Evolutionary conservation across 345 rosid genomes (phyloP), one percentile per base, ranked within the genome.

Genomic region (Eutrema japonicum): DNA sequence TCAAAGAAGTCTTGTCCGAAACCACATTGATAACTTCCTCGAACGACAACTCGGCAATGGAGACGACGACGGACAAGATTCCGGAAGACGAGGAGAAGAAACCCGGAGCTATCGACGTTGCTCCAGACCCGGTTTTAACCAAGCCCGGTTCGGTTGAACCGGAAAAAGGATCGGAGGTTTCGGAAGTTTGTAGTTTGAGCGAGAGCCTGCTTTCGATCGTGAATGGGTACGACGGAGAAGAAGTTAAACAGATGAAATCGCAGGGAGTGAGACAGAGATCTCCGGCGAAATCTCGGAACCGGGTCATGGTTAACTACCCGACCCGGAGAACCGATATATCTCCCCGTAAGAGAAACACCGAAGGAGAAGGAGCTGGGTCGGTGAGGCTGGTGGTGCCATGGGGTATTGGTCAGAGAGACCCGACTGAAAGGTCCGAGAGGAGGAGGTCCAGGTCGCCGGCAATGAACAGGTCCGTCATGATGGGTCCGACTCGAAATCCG

Each of bases 401-500:
- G 47, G 81, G 70, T 64, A 78, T 65, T 26, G 65, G 54, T 14
- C 78, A 48, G 56, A 82, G 66, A 57, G 92, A 92, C 56, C 85
- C 80, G 60, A 85, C 83, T 10, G 91, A 83, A 70, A 73, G 82
- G 47, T 86, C 93, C 38, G 79, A 85, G 74, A 78, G 88, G 54
- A 83, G 88, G 53, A 83, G 91, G 81, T 84, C 92, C n/a, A 71
- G 82, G 43, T 86, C 93, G 37, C 93, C 97, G 26, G 92, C 90
- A 2, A 63, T 67, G 8, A 83, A 81, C 48, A 86, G 95, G 82
- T 79, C 91, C 12, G 78, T 58, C 37, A 10, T 48, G 36, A 66
- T 80, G 80, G 63, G 57, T 14, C 68, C 63, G 8, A 33, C 12
- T 12, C 51, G 50, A 22, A 22, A 22, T 22, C 2, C 26, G 57